Evolutionary conservation across 805 yeast species (phyloP).

Genomic region (Scheffersomyces stipitis): DNA sequence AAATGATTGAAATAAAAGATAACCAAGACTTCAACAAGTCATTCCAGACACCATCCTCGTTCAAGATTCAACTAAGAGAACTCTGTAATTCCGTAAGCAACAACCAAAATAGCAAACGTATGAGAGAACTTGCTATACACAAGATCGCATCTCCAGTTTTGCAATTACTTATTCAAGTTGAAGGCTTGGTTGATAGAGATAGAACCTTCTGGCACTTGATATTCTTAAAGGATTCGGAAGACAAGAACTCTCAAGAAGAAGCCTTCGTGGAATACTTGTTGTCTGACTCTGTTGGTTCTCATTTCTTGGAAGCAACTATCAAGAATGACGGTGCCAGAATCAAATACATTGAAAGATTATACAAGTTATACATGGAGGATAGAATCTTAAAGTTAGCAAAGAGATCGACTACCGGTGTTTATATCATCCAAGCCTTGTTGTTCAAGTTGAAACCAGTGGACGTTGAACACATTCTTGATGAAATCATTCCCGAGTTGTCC

Average conservation of each 20-base stretch:
- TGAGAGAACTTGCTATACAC: slow-evolving; percentile 76
- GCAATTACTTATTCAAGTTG: slow-evolving; percentile 74
- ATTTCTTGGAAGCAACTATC: slow-evolving; percentile 75
- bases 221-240: slow-evolving; percentile 51
- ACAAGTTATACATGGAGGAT: slow-evolving; percentile 67
- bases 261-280: slow-evolving; percentile 81
- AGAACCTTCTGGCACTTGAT: slow-evolving; percentile 68
- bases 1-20: slow-evolving; percentile 86
- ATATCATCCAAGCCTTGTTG: slow-evolving; percentile 70
- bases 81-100: slow-evolving; percentile 43
- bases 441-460: slow-evolving; percentile 62
- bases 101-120: slow-evolving; percentile 32
- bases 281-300: slow-evolving; percentile 91
- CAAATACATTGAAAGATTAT: slow-evolving; percentile 70
- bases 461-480: slow-evolving; percentile 60
- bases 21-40: slow-evolving; percentile 65
- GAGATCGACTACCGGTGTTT: slow-evolving; percentile 83
- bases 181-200: slow-evolving; percentile 75
- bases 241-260: slow-evolving; percentile 60
- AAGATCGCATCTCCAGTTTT: slow-evolving; percentile 85
- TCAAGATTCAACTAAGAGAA: slow-evolving; percentile 58
- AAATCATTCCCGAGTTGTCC: slow-evolving; percentile 64
- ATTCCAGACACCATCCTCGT: slow-evolving; percentile 68
- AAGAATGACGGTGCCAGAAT: slow-evolving; percentile 59
- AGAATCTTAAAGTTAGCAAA: slow-evolving; percentile 71